Evolutionary conservation across 768 basidiomycete species (phyloP).

Genomic region (Pulveroboletus sp.): DNA sequence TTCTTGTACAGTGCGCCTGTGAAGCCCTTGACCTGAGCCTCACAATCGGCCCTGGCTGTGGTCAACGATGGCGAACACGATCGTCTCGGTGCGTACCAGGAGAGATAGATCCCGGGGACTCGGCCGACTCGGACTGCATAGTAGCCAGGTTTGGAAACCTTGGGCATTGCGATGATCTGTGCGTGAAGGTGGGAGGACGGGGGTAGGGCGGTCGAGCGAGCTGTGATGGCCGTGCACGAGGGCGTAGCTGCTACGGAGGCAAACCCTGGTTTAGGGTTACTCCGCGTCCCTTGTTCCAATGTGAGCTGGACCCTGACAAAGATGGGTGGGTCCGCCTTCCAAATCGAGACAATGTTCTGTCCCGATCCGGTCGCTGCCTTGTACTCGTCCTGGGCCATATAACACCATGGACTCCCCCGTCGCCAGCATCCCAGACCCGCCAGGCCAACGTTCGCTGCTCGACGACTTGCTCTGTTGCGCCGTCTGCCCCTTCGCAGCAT

Average conservation of each 20-base stretch:
- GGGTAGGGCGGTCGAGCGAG: too few species aligned
- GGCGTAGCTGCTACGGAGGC: too few species aligned
- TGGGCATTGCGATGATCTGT: conserved; percentile 28
- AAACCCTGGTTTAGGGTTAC: too few species aligned
- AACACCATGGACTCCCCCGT: conserved; percentile 13
- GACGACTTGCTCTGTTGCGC: conserved; percentile 8
- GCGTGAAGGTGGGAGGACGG: neutral
- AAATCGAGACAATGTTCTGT: conserved; percentile 17
- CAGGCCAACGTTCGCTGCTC: conserved; percentile 3
- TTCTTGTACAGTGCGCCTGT: conserved; percentile 61
- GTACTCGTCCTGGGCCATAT: conserved; percentile 25
- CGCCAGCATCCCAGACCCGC: conserved; percentile 3
- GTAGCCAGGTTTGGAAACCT: conserved; percentile 43
- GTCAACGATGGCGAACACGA: conserved; percentile 24
- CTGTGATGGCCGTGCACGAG: too few species aligned
- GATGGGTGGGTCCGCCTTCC: conserved; percentile 8
- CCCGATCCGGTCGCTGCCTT: conserved; percentile 24
- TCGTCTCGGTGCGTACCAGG: conserved; percentile 53
- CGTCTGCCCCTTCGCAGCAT: conserved; percentile 2
- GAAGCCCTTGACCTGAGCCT: conserved; percentile 64
- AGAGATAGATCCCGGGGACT: conserved; percentile 57
- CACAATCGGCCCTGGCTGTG: conserved; percentile 60
- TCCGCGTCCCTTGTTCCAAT: conserved; percentile 14
- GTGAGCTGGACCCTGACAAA: conserved; percentile 6
- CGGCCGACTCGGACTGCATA: conserved; percentile 74